Base-by-base conservation (phyloP, 345 rosid genomes). In the Lepidium aucheri region DNA sequence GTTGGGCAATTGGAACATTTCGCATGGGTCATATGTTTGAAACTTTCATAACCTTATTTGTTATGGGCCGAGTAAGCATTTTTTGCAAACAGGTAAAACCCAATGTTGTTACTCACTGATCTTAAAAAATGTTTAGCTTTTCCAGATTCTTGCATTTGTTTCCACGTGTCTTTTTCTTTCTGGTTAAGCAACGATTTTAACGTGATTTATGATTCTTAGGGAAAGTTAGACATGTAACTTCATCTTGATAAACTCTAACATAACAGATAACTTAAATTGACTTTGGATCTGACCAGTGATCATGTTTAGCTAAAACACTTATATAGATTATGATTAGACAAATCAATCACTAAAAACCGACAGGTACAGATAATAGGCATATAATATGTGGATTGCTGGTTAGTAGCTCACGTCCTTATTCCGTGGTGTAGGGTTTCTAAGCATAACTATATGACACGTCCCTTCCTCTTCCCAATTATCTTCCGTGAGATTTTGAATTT, bases 401-500 rank as follows among this genome's bases (percentile, higher is more conserved):
- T 45, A 35, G 58, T 71, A 64, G 69, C 58, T 71, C 57, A 71
- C 56, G 55, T 53, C 49, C 42, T 20, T 53, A 7, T 44, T 53
- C 14, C 22, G 50, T 36, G 50, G 57, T 55, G 75, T 55, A 63
- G 75, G 64, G 52, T 40, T 36, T 17, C 7, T 6, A 6, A 54
- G 33, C 9, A 26, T 14, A 36, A 32, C 28, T 39, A 42, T 56
- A 42, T 7, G 70, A 72, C 76, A 72, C 76, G 76, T 72, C 39
- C 46, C 70, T 15, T 10, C 20, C 15, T 43, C 22, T 30, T 17
- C 58, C 35, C 10, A 5, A 9, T 53, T 14, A 18, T 46, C 33
- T 28, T 72, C 65, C 76, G 76, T 72, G 70, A 1, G 70, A 72
- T 64, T 64, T 64, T 40, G 65, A 64, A 72, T 32, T 22, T 33